Evolutionary conservation across 257 asterid genomes (phyloP), one percentile per base, ranked within the genome.

Genomic region (Nicotiana undulata): DNA sequence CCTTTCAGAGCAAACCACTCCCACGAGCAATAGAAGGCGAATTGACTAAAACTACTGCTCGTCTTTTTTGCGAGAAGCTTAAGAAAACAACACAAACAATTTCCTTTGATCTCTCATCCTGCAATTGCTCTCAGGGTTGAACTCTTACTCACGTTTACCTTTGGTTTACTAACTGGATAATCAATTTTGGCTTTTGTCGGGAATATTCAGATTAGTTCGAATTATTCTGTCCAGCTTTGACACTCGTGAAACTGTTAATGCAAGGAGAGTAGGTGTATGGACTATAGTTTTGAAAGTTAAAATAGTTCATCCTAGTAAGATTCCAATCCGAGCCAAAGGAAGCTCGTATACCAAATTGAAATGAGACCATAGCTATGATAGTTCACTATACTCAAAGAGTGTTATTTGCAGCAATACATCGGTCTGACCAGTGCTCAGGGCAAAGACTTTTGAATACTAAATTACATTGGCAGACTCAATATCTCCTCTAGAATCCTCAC

Each of bases 1-100:
- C 51, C 90, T 96, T 56, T 83, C 89, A 0, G 99, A 91, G 40
- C 91, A 92, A 53, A 91, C 85, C 26, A 63, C 88, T 22, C 56
- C 93, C 6, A 82, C 85, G 46, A 78, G 60, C 65, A 83, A 51
- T 65, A 87, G 87, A 84, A 92, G 89, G 17, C 86, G 85, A 85
- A 83, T 24, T 3, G 91, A 89, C 28, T 90, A 86, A 85, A 80
- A 58, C 82, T 12, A 68, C 84, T 20, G 22, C 44, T 49, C 79
- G 2, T 49, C 44, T 72, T 22, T 46, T 72, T 22, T 6, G 22
- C 15, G 40, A 26, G 44, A 74, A 72, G 40, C 40, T 72, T 46
- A 1, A 46, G 24, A 72, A 72, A 60, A 22, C n/a, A 46, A n/a
- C 22, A 49, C 24, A 29, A 2, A 26, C 78, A 72, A 13, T 72